Evolutionary conservation across 768 basidiomycete genomes (phyloP).

Genomic region (Mycena pura): DNA sequence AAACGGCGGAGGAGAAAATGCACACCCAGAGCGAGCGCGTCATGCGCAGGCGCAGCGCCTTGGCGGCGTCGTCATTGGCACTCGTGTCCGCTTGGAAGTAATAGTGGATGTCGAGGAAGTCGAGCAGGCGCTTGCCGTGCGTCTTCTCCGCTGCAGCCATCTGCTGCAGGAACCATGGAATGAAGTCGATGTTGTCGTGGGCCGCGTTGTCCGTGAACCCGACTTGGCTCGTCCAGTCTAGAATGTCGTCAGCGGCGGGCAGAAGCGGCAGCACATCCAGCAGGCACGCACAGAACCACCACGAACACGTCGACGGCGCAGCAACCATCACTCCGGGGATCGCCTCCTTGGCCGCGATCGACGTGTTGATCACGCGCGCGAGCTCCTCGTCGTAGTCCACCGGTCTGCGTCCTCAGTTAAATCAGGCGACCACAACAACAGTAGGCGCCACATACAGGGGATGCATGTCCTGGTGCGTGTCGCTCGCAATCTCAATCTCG

Average conservation of each 20-base stretch:
- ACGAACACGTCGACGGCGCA: slow-evolving; percentile 25
- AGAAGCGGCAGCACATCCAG: not conserved
- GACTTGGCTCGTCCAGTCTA: slow-evolving; percentile 60
- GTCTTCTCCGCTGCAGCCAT: slow-evolving; percentile 48
- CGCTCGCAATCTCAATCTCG: slow-evolving; percentile 62
- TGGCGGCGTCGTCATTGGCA: slow-evolving; percentile 57
- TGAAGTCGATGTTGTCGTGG: slow-evolving; percentile 58
- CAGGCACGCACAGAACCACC: slow-evolving; percentile 25
- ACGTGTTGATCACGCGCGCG: slow-evolving; percentile 48
- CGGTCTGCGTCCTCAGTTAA: slow-evolving; percentile 34
- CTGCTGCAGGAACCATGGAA: slow-evolving; percentile 61
- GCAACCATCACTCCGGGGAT: slow-evolving; percentile 24
- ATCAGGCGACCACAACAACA: not conserved
- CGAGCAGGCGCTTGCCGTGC: slow-evolving; percentile 52
- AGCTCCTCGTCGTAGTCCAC: slow-evolving; percentile 61
- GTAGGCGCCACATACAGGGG: slow-evolving; percentile 40
- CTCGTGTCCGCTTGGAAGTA: slow-evolving; percentile 61
- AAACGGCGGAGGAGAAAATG: not conserved
- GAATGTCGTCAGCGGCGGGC: not conserved
- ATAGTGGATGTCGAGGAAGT: slow-evolving; percentile 64
- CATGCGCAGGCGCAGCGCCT: slow-evolving; percentile 55
- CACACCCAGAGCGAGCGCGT: slow-evolving; percentile 59
- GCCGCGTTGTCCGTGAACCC: slow-evolving; percentile 57
- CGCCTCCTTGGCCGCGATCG: slow-evolving; percentile 31
- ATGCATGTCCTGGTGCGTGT: slow-evolving; percentile 65